A percentile compares a stretch with the other conserved stretches of the same genome.
Conservation (phyloP, 306 rosid species). For the Carpinus viminea region DNA sequence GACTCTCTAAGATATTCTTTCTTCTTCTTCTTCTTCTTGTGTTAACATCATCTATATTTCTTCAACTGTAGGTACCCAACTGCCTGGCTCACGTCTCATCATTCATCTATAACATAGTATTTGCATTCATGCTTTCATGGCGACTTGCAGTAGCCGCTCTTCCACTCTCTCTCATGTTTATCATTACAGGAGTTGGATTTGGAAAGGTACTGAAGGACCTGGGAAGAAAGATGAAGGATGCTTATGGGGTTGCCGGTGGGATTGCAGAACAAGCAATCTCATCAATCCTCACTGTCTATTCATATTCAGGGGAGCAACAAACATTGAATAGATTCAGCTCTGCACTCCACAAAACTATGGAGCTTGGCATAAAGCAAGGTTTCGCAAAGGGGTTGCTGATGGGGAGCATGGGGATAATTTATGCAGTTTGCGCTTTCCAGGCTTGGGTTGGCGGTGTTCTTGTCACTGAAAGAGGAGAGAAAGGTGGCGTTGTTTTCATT, state of each 20-base stretch:
- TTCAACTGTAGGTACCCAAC: conserved; percentile 63
- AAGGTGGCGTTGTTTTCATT: conserved; percentile 79
- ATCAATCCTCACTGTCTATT: conserved; percentile 76
- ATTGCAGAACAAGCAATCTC: conserved; percentile 89
- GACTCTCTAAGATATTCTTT: conserved; percentile 6
- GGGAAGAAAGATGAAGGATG: conserved; percentile 72
- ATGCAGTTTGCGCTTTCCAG: conserved; percentile 86
- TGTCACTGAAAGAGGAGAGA: conserved; percentile 63
- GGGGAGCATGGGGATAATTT: conserved; percentile 88
- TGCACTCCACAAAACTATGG: conserved; percentile 62
- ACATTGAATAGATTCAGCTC: conserved; percentile 62
- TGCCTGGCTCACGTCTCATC: conserved; percentile 79
- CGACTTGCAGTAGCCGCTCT: conserved; percentile 74
- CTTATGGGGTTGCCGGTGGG: conserved; percentile 85
- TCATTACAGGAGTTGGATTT: conserved; percentile 66
- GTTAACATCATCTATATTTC: not conserved
- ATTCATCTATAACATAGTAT: conserved; percentile 76
- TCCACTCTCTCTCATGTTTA: conserved; percentile 83
- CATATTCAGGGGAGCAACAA: conserved; percentile 76
- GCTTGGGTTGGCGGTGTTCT: conserved; percentile 88
- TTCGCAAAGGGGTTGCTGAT: conserved; percentile 80
- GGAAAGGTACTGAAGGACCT: conserved; percentile 75
- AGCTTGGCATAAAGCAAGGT: conserved; percentile 72
- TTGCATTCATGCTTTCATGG: conserved; percentile 80
- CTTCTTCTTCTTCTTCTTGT: not conserved